phyloP scores from a whole-genome alignment of 768 basidiomycete genomes.

The Plicaturopsis crispa region DNA sequence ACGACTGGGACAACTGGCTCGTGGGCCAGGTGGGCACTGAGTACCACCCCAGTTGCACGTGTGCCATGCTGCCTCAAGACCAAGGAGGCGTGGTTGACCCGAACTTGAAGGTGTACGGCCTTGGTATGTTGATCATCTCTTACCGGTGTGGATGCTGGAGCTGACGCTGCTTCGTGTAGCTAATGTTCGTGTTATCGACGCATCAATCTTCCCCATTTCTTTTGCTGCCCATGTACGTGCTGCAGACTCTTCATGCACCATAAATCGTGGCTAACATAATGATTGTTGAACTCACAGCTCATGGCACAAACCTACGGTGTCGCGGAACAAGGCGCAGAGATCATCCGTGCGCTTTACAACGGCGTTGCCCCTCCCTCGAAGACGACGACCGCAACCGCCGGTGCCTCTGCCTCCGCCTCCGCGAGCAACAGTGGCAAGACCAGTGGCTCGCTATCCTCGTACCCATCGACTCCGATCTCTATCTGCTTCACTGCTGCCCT shows the following conservation, averaged over 20 bases:
- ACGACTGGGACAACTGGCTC: constrained; percentile 48
- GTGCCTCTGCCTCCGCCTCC: background rate
- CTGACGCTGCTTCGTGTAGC: constrained; percentile 13
- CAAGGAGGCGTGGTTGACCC: constrained; percentile 54
- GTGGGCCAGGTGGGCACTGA: constrained; percentile 36
- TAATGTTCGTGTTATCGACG: constrained; percentile 53
- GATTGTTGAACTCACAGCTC: constrained; percentile 1
- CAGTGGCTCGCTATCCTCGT: too few relatives aligned
- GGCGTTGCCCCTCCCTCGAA: constrained; percentile 1
- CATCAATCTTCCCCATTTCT: constrained; percentile 49
- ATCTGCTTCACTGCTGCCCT: too few relatives aligned
- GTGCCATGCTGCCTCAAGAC: constrained; percentile 47
- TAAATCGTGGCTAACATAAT: background rate
- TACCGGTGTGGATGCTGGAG: background rate
- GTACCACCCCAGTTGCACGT: constrained; percentile 53
- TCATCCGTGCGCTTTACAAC: constrained; percentile 28
- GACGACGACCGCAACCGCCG: background rate
- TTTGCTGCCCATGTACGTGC: constrained; percentile 37
- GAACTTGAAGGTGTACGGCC: constrained; percentile 48
- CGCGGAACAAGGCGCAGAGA: constrained; percentile 28
- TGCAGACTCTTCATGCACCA: background rate
- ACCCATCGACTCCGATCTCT: too few relatives aligned
- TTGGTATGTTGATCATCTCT: constrained; percentile 15
- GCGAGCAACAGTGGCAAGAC: too few relatives aligned
- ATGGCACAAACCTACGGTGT: constrained; percentile 6